phyloP scores from a whole-genome alignment of 2,329 filamentous ascomycete species.

The Daldinia sp. region DNA sequence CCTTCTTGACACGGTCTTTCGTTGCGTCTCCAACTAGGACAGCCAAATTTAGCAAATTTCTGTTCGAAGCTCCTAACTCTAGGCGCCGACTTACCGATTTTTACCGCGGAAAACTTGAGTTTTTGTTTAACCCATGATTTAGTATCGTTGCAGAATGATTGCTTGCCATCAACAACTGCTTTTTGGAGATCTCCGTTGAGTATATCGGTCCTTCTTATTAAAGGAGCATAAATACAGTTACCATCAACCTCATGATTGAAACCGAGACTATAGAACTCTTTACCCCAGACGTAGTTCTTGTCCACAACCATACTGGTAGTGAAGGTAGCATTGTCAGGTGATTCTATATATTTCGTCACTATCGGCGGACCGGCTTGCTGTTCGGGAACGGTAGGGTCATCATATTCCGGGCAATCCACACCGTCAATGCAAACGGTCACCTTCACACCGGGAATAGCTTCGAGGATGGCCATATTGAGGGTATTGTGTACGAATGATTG shows the following conservation, averaged over 20 bases:
- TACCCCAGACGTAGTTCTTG: conserved; percentile 41
- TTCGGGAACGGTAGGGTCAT: conserved; percentile 37
- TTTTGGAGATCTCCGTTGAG: background rate
- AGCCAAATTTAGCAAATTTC: background rate
- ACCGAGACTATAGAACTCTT: conserved; percentile 34
- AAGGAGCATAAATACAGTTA: conserved; percentile 12
- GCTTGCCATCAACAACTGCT: background rate
- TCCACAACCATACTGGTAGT: conserved; percentile 30
- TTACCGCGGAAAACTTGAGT: conserved; percentile 43
- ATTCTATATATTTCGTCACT: conserved; percentile 46
- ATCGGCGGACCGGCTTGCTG: conserved; percentile 6
- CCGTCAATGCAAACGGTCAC: conserved; percentile 38
- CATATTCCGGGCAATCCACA: conserved; percentile 38
- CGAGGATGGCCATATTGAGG: conserved; percentile 39
- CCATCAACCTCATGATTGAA: conserved; percentile 40
- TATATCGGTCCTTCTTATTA: background rate
- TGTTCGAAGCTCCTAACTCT: background rate
- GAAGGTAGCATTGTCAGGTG: conserved; percentile 42
- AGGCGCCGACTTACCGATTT: conserved; percentile 34
- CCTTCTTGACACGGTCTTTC: conserved; percentile 40
- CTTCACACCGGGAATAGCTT: conserved; percentile 39
- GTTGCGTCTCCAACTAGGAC: conserved; percentile 39
- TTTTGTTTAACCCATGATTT: conserved; percentile 22
- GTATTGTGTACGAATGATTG: too few relatives aligned
- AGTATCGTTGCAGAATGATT: background rate